phyloP scores from a whole-genome alignment of 2,329 filamentous ascomycete species.

The Rutstroemia sydowiana region DNA sequence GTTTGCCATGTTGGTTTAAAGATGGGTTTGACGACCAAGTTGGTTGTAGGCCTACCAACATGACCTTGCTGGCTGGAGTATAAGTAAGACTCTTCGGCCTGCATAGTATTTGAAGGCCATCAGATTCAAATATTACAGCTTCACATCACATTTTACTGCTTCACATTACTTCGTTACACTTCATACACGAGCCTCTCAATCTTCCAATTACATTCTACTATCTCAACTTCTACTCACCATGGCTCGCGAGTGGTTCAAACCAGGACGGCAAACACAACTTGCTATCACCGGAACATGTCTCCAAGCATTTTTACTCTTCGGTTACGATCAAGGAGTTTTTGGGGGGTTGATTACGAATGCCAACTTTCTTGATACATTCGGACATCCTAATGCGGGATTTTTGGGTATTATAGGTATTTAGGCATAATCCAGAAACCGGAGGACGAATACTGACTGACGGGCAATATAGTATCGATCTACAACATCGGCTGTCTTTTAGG shows the following conservation, averaged over 20 bases:
- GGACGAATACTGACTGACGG: background rate
- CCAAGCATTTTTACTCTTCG: slow-evolving; percentile 64
- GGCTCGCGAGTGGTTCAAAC: background rate
- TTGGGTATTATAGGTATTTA: slow-evolving; percentile 35
- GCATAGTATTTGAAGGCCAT: too few relatives aligned
- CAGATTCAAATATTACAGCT: too few relatives aligned
- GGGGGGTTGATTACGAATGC: slow-evolving; percentile 58
- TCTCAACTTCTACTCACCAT: background rate
- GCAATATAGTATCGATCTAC: slow-evolving; percentile 34
- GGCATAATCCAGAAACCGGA: slow-evolving; percentile 35
- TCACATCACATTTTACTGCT: too few relatives aligned
- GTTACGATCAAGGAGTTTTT: slow-evolving; percentile 87
- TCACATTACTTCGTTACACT: too few relatives aligned
- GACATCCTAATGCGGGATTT: slow-evolving; percentile 28
- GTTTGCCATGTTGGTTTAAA: too few relatives aligned
- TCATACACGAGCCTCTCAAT: background rate
- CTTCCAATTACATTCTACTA: background rate
- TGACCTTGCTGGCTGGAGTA: too few relatives aligned
- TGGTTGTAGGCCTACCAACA: too few relatives aligned
- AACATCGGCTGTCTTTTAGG: slow-evolving; percentile 48
- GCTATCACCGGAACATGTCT: background rate
- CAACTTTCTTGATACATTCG: slow-evolving; percentile 78
- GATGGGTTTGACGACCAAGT: too few relatives aligned
- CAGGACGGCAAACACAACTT: background rate
- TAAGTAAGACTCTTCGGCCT: too few relatives aligned